Percentiles rank a stretch among this genome's conserved stretches.
phyloP scores from a whole-genome alignment of 208 protist species.

The Phytomonas serpens region DNA sequence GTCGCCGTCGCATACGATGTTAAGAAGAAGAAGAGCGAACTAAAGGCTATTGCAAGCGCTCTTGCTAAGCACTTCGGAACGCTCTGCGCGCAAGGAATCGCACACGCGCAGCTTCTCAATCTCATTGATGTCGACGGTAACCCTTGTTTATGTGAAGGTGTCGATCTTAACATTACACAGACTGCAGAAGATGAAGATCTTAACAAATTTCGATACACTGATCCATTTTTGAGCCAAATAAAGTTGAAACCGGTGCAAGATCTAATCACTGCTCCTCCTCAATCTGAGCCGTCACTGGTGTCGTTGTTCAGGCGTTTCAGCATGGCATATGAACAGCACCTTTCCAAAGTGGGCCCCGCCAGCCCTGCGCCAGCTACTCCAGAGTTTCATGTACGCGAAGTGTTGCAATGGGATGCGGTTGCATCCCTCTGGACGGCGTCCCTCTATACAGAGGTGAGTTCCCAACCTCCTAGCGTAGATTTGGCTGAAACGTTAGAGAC shows the following conservation, averaged over 20 bases:
- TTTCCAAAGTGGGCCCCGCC: not conserved
- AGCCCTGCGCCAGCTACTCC: not conserved
- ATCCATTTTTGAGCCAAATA: not conserved
- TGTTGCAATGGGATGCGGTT: not conserved
- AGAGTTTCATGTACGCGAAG: not conserved
- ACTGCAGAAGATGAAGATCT: not conserved
- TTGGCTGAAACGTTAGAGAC: not conserved
- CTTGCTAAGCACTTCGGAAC: conserved; percentile 34
- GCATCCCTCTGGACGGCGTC: not conserved
- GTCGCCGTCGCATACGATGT: conserved; percentile 23
- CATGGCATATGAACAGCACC: not conserved
- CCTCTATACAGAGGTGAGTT: not conserved
- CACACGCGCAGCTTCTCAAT: conserved; percentile 23
- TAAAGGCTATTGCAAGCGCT: conserved; percentile 42
- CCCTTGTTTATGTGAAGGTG: conserved; percentile 22
- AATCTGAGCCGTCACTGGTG: not conserved
- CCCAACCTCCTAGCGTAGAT: not conserved
- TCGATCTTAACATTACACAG: conserved; percentile 8
- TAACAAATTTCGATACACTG: not conserved
- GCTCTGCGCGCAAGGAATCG: conserved; percentile 25
- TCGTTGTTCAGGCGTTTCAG: not conserved
- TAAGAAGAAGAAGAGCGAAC: conserved; percentile 59
- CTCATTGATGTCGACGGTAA: conserved; percentile 37
- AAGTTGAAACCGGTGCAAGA: not conserved
- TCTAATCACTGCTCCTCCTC: not conserved